A percentile compares a stretch with the other conserved stretches of the same genome.
Evolutionary conservation across 2,329 filamentous ascomycete species (phyloP).

Genomic region (Aspergillus proliferans): DNA sequence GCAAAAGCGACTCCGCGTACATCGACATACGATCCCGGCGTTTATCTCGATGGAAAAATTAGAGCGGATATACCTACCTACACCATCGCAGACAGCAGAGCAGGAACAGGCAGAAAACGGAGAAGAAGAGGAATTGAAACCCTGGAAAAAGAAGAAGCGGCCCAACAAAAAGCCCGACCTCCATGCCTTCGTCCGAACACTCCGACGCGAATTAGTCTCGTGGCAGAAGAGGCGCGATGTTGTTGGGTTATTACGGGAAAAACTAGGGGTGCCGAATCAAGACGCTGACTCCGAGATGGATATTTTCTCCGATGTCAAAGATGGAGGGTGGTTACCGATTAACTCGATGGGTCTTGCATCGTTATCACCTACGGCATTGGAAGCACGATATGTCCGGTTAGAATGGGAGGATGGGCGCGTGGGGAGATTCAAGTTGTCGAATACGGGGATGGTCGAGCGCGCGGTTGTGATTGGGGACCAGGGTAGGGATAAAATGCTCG

Average conservation of each 20-base stretch:
- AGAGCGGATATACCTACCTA: slow-evolving; percentile 30
- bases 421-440: slow-evolving; percentile 38
- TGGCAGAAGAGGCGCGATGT: slow-evolving; percentile 38
- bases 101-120: slow-evolving; percentile 11
- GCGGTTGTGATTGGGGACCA: slow-evolving; percentile 38
- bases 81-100: slow-evolving; percentile 2
- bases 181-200: slow-evolving; percentile 28
- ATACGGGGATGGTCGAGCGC: slow-evolving; percentile 34
- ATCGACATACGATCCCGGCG: slow-evolving; percentile 41
- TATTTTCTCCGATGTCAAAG: slow-evolving; percentile 8
- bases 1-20: slow-evolving; percentile 25
- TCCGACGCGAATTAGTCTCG: slow-evolving; percentile 36
- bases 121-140: slow-evolving; percentile 11
- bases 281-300: slow-evolving; percentile 11
- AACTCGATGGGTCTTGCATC: slow-evolving; percentile 30
- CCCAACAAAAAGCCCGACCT: slow-evolving; percentile 28
- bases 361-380: slow-evolving; percentile 29
- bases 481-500: slow-evolving; percentile 32
- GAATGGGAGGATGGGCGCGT: slow-evolving; percentile 41
- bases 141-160: slow-evolving; percentile 11
- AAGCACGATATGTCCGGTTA: slow-evolving; percentile 37
- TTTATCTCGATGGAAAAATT: slow-evolving; percentile 38
- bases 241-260: slow-evolving; percentile 28
- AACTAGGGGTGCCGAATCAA: slow-evolving; percentile 20
- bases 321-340: slow-evolving; percentile 2